These are phyloP conservation scores for Emergomyces orientalis DNA, from an alignment of 2,329 filamentous ascomycete genomes.

Conservation along the genomic window DNA sequence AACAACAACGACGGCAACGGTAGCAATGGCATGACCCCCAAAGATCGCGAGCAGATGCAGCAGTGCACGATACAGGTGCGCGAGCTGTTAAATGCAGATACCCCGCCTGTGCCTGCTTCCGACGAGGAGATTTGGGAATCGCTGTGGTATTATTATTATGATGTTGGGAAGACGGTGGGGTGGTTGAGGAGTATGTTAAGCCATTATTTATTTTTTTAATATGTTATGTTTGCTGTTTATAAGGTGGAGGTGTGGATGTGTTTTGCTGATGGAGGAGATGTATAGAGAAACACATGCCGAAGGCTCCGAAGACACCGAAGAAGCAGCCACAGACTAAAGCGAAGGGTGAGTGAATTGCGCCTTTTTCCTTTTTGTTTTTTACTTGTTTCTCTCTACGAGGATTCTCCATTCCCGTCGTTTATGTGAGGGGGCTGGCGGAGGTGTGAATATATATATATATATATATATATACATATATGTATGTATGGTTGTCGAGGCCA, in stretches of 20 bases:
- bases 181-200: conserved; percentile 63
- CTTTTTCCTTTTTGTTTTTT: not conserved
- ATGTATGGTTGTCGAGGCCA: not conserved
- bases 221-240: no score
- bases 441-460: not conserved
- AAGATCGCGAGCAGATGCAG: conserved; percentile 50
- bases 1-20: conserved; percentile 31
- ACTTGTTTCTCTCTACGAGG: not conserved
- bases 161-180: conserved; percentile 72
- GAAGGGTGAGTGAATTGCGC: conserved; percentile 3
- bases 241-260: no score
- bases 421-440: not conserved
- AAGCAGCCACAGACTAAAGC: conserved; percentile 1
- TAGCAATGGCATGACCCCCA: conserved; percentile 27
- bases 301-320: conserved; percentile 17
- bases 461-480: no score
- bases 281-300: conserved; percentile 6
- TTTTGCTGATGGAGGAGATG: no score
- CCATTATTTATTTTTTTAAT: not conserved
- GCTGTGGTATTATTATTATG: conserved; percentile 93
- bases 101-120: conserved; percentile 50
- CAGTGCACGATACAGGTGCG: conserved; percentile 59
- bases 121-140: conserved; percentile 73
- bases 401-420: not conserved
- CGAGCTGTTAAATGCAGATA: conserved; percentile 52